Conservation (phyloP, 2,329 filamentous ascomycete species). For the Colletotrichum viniferum region DNA sequence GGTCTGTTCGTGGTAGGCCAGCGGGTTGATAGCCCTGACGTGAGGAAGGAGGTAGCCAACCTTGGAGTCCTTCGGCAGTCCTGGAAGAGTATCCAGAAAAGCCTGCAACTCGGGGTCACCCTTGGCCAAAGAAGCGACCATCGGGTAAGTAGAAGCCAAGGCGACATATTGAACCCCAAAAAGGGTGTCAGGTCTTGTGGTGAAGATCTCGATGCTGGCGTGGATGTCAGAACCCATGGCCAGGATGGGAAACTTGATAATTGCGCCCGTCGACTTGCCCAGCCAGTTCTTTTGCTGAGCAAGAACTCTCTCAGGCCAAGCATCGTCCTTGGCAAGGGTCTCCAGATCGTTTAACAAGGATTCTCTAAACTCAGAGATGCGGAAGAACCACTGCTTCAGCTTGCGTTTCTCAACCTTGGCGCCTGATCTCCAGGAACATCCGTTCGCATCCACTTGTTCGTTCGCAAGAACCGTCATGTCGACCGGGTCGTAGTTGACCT, state of each 20-base stretch:
- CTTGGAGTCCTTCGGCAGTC: slow-evolving; percentile 60
- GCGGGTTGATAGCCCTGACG: slow-evolving; percentile 68
- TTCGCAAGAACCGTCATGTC: slow-evolving; percentile 91
- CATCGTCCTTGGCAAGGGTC: slow-evolving; percentile 61
- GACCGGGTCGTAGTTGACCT: slow-evolving; percentile 90
- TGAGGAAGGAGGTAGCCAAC: slow-evolving; percentile 71
- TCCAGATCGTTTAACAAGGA: slow-evolving; percentile 74
- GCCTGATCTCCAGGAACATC: slow-evolving; percentile 85
- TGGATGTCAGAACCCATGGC: slow-evolving; percentile 43
- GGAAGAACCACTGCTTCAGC: slow-evolving; percentile 89
- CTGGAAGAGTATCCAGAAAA: slow-evolving; percentile 70
- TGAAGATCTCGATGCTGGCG: slow-evolving; percentile 73
- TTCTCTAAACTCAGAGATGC: slow-evolving; percentile 80
- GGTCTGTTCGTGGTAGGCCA: slow-evolving; percentile 59
- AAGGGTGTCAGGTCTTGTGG: slow-evolving; percentile 85
- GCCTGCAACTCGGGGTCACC: slow-evolving; percentile 64
- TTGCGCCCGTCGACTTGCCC: slow-evolving; percentile 76
- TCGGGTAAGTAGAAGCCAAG: slow-evolving; percentile 73
- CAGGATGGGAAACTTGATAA: slow-evolving; percentile 71
- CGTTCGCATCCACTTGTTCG: slow-evolving; percentile 89
- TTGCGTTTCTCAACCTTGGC: slow-evolving; percentile 80
- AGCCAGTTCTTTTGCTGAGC: slow-evolving; percentile 90
- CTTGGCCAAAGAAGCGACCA: slow-evolving; percentile 66
- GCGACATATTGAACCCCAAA: slow-evolving; percentile 87
- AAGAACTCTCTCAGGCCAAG: slow-evolving; percentile 84